Evolutionary conservation across 2,329 filamentous ascomycete species (phyloP).

Genomic region (Coniochaeta sp.): DNA sequence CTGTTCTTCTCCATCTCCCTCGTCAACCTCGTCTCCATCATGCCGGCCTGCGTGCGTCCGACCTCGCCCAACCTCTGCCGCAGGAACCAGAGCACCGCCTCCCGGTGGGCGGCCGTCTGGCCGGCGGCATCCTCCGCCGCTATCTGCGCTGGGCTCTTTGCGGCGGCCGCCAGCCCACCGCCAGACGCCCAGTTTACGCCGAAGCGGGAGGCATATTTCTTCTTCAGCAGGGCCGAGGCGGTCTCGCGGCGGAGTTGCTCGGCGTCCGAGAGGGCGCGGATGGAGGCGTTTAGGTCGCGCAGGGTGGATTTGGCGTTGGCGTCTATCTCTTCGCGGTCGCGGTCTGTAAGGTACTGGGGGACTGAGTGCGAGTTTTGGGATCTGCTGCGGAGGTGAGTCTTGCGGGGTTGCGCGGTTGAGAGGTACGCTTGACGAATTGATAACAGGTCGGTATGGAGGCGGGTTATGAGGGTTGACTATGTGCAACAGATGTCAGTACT

Average conservation of each 20-base stretch:
- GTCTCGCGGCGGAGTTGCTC: conserved; percentile 77
- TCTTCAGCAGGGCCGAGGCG: conserved; percentile 59
- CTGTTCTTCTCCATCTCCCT: conserved; percentile 85
- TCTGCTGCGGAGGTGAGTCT: conserved; percentile 38
- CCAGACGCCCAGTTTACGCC: conserved; percentile 65
- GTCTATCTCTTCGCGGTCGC: conserved; percentile 80
- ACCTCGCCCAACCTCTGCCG: conserved; percentile 68
- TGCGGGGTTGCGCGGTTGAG: conserved; percentile 63
- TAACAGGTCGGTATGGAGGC: conserved; percentile 71
- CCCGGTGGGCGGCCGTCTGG: conserved; percentile 62
- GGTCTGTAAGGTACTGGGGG: conserved; percentile 59
- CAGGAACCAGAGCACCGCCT: conserved; percentile 78
- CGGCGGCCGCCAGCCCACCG: conserved; percentile 25
- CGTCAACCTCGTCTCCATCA: conserved; percentile 86
- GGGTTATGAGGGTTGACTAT: conserved; percentile 78
- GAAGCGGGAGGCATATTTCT: conserved; percentile 58
- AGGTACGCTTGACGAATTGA: conserved; percentile 87
- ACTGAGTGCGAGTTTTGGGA: conserved; percentile 28
- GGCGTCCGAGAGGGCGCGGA: conserved; percentile 71
- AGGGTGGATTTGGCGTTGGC: conserved; percentile 79
- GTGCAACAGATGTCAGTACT: conserved; percentile 14
- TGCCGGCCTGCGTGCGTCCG: conserved; percentile 70
- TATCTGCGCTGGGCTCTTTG: conserved; percentile 56
- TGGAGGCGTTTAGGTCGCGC: conserved; percentile 75
- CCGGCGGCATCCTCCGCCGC: conserved; percentile 63